A percentile compares a stretch with the other conserved stretches of the same genome.
Conservation (phyloP, 208 protist species). For the Leishmania gerbilli region DNA sequence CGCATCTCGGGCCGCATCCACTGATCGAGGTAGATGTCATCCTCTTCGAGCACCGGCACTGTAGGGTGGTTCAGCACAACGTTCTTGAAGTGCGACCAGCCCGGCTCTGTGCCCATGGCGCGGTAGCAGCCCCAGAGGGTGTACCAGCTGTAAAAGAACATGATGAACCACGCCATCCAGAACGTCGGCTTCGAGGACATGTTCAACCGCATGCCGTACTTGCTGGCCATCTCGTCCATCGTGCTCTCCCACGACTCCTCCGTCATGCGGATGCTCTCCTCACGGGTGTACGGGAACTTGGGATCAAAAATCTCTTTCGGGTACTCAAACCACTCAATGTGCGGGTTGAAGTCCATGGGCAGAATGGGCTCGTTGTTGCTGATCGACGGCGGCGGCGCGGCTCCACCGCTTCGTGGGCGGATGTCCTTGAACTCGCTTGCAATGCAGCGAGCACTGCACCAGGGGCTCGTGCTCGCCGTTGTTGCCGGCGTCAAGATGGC, state of each 20-base stretch:
- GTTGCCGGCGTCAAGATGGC: not conserved
- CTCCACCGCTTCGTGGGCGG: slow-evolving; percentile 22
- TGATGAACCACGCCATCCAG: slow-evolving; percentile 85
- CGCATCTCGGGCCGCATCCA: slow-evolving; percentile 88
- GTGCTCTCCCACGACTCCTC: slow-evolving; percentile 90
- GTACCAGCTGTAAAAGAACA: slow-evolving; percentile 89
- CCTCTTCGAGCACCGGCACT: slow-evolving; percentile 81
- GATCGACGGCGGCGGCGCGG: slow-evolving; percentile 64
- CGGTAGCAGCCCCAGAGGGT: slow-evolving; percentile 91
- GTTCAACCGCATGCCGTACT: slow-evolving; percentile 88
- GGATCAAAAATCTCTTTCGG: slow-evolving; percentile 91
- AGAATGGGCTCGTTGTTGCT: slow-evolving; percentile 80
- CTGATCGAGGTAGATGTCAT: slow-evolving; percentile 91
- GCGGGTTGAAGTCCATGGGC: slow-evolving; percentile 92
- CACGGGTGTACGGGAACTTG: slow-evolving; percentile 90
- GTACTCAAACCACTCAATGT: slow-evolving; percentile 93
- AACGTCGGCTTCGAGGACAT: slow-evolving; percentile 86
- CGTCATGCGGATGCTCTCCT: slow-evolving; percentile 90
- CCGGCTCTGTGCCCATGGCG: slow-evolving; percentile 79
- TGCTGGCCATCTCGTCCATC: slow-evolving; percentile 90
- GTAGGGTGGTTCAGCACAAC: slow-evolving; percentile 76
- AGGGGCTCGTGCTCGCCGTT: no score
- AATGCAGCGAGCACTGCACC: slow-evolving; percentile 30
- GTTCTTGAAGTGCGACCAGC: slow-evolving; percentile 78
- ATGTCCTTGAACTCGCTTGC: slow-evolving; percentile 69